Conservation (phyloP, 1,284 basidiomycete genomes). For the Singerocomus inundabilis region DNA sequence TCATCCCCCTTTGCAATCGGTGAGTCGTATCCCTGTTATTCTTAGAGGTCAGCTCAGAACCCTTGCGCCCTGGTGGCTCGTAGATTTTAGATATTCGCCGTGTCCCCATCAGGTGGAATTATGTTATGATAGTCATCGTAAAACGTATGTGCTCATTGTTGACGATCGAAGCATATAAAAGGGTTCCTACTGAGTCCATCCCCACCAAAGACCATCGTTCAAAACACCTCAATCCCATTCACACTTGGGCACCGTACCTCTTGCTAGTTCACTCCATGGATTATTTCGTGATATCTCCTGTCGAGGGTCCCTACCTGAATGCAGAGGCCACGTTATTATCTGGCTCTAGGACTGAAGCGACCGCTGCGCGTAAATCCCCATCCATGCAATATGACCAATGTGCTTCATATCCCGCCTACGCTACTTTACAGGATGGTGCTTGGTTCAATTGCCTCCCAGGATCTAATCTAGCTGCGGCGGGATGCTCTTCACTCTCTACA, state of each 20-base stretch:
- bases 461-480: neutral
- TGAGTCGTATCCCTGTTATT: no score
- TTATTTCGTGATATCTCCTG: no score
- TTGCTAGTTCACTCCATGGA: neutral
- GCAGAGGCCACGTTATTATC: neutral
- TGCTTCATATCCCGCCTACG: neutral
- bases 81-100: neutral
- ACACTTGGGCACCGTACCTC: neutral
- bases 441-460: neutral
- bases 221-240: neutral
- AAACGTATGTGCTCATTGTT: no score
- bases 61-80: no score
- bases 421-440: neutral
- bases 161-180: no score
- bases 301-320: neutral
- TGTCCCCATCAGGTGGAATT: neutral
- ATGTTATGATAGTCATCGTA: neutral
- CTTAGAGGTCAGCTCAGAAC: no score
- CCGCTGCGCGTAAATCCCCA: no score
- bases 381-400: no score
- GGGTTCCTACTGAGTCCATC: neutral
- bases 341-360: neutral
- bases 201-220: neutral
- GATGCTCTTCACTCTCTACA: neutral
- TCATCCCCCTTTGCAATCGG: no score